These are phyloP conservation scores for Boletellus emodensis DNA, from an alignment of 768 basidiomycete genomes.

Conservation along the genomic window DNA sequence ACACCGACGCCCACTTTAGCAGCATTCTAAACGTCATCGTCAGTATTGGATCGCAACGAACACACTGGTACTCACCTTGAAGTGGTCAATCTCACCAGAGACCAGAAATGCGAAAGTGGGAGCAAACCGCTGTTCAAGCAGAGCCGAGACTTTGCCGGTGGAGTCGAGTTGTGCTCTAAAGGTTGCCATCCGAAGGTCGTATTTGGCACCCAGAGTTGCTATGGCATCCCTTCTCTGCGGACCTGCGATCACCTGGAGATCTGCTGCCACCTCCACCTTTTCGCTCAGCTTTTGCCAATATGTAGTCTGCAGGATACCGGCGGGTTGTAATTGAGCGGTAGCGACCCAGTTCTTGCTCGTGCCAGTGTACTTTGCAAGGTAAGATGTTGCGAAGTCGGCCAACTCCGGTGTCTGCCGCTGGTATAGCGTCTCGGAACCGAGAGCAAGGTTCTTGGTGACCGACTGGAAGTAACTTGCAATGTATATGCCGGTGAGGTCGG, in stretches of 20 bases:
- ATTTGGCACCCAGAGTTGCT: constrained; percentile 93
- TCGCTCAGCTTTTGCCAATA: constrained; percentile 97
- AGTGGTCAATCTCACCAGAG: constrained; percentile 97
- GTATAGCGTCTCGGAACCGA: constrained; percentile 81
- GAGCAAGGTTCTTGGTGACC: constrained; percentile 80
- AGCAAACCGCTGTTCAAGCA: constrained; percentile 94
- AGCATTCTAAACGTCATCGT: constrained; percentile 56
- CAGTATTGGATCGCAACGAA: not conserved
- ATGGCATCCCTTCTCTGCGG: constrained; percentile 84
- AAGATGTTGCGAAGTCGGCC: constrained; percentile 68
- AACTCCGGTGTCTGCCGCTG: constrained; percentile 74
- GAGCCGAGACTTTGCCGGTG: constrained; percentile 89
- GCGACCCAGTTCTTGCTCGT: constrained; percentile 82
- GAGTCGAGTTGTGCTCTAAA: constrained; percentile 95
- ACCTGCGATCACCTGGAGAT: constrained; percentile 77
- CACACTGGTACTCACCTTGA: constrained; percentile 61
- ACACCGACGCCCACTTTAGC: constrained; percentile 96
- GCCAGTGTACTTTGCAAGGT: constrained; percentile 76
- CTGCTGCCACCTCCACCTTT: constrained; percentile 96
- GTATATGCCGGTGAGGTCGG: constrained; percentile 88
- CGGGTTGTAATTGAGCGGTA: constrained; percentile 82
- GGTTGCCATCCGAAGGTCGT: constrained; percentile 89
- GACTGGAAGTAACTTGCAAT: constrained; percentile 92
- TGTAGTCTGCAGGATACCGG: constrained; percentile 82
- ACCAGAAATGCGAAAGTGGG: constrained; percentile 94